Conservation (phyloP, 768 basidiomycete genomes). For the Calvatia gigantea region DNA sequence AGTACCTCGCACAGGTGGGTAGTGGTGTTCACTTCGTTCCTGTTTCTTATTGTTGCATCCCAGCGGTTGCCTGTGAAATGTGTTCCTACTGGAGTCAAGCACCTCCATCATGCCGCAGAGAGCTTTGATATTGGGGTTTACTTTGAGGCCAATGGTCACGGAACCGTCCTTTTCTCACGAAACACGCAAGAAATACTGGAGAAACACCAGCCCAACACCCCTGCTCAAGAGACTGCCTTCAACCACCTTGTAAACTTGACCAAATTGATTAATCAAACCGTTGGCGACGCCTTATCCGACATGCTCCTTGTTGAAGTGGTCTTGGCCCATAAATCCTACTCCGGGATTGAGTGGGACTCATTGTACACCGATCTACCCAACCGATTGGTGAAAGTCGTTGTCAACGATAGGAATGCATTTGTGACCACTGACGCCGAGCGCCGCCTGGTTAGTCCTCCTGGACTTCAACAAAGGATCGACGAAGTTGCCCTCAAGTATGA, state of each 20-base stretch:
- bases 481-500: conserved; percentile 74
- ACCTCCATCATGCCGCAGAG: conserved; percentile 96
- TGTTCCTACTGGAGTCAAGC: conserved; percentile 95
- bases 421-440: conserved; percentile 94
- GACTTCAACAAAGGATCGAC: conserved; percentile 80
- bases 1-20: conserved; percentile 78
- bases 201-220: conserved; percentile 68
- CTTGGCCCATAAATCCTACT: conserved; percentile 84
- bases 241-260: conserved; percentile 74
- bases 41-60: conserved; percentile 1
- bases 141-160: conserved; percentile 99
- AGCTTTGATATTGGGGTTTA: conserved; percentile 95
- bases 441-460: conserved; percentile 72
- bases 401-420: conserved; percentile 78
- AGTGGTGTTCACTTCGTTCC: neutral
- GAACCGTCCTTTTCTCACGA: conserved; percentile 92
- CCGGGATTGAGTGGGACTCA: conserved; percentile 85
- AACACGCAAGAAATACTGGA: conserved; percentile 60
- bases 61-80: conserved; percentile 93
- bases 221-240: conserved; percentile 78
- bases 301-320: conserved; percentile 94
- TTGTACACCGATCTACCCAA: conserved; percentile 94
- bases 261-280: conserved; percentile 93
- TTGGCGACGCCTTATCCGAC: conserved; percentile 95
- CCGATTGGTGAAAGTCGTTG: conserved; percentile 89